phyloP scores from a whole-genome alignment of 1,284 basidiomycete genomes.

The Takashimella tepidaria region DNA sequence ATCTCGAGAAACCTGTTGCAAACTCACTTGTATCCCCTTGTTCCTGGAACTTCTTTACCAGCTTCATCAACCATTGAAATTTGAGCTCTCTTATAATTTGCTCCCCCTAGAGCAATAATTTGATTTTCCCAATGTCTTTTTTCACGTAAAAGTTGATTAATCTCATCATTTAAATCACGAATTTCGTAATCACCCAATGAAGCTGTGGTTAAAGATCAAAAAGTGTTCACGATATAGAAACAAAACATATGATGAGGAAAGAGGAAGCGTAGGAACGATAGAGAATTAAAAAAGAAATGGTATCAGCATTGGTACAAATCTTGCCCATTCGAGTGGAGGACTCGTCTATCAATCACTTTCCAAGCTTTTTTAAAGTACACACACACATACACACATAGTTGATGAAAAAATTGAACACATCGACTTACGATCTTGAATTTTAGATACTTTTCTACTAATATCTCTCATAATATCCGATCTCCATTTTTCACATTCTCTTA shows the following conservation, averaged over 20 bases:
- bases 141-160: constrained; percentile 91
- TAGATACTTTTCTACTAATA: constrained; percentile 91
- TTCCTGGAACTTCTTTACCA: constrained; percentile 89
- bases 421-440: constrained; percentile 90
- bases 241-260: constrained; percentile 8
- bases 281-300: no score
- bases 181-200: constrained; percentile 94
- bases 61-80: constrained; percentile 89
- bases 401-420: no score
- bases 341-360: no score
- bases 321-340: no score
- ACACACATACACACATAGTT: no score
- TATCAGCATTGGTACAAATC: no score
- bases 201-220: no score
- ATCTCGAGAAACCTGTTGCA: no score
- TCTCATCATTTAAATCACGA: constrained; percentile 94
- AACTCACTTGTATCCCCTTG: constrained; percentile 94
- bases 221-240: constrained; percentile 1
- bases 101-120: constrained; percentile 88
- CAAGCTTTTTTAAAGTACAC: neutral
- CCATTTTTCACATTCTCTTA: constrained; percentile 93
- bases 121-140: constrained; percentile 98
- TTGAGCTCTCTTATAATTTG: constrained; percentile 83
- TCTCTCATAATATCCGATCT: constrained; percentile 90
- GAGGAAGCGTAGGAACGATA: no score